Base-by-base conservation (phyloP, 1,284 basidiomycete species). In the Lignosus rhinocerotis region DNA sequence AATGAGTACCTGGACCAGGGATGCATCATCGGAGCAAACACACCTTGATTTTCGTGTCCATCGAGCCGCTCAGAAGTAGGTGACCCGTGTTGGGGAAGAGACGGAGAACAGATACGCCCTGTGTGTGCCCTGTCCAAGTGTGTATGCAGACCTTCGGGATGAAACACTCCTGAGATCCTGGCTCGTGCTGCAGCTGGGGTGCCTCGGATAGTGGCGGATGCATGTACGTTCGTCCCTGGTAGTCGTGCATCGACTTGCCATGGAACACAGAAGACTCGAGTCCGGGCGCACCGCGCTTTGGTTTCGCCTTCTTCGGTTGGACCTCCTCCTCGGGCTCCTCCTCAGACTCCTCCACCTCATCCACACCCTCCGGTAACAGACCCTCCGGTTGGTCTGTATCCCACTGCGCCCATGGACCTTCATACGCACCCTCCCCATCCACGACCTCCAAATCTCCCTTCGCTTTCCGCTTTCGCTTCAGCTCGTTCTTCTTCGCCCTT, bases 41-140 rank as follows among this genome's bases (percentile, higher is more conserved):
- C 70, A 90, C 94, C 82, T 99, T 99, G 78, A 99, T 93, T 74
- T 98, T 96, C 9, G 94, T 98, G 75, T 99, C 97, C 94, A 98
- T 96, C 56, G 93, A 96, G 1, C 90, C 95, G 70, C 92, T 96
- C 59, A 99, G 84, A 62, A 99, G 73, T 32, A 99, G 78, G 76
- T 99, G 97, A 0, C 95, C 96, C 12, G 93, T 95, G 58, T 89
- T 81, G 7, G 97, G 97, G 76, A 99, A 96, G 42, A 94, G 80
- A 54, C 93, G 89, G 62, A 99, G 87, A 53, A 91, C 92, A n/a
- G 93, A 94, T 6, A 99, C 93, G 43, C 92, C 97, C 74, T 94
- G 93, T 21, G 94, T 99, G 74, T 99, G 97, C 0, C 97, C 97
- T 3, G 94, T 96, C 91, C 94, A 99, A 0, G 96, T 98, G 72